Evolutionary conservation across 2,329 filamentous ascomycete species (phyloP), one percentile per base, ranked within the genome.

Genomic region (Sclerotinia minor): DNA sequence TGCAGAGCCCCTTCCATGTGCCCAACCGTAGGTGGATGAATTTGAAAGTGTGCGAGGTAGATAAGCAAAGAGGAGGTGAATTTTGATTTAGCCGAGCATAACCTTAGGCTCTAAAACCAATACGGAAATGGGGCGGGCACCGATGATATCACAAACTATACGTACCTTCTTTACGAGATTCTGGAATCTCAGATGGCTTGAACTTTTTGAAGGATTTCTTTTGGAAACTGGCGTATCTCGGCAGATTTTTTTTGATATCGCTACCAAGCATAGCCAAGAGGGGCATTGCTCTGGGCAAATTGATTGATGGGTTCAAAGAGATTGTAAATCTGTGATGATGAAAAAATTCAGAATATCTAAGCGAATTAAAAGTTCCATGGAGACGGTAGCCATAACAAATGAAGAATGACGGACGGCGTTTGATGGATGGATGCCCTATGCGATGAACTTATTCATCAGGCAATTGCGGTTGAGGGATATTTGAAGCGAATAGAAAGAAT

Each of bases 271-370:
- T 38, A 41, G 45, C 59, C 59, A 63, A 63, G 59, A 63, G 59
- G 41, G 59, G 59, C 59, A 63, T 63, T 63, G 59, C 59, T 63
- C 59, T 63, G 45, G 59, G 59, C 59, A 26, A 38, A 38, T n/a
- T 8, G 21, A 21, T 41, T 57, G 29, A 55, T 38, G 53, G 29
- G 53, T 38, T 35, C n/a, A 38, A 55, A 35, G 53, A 55, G 35
- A 55, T 35, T n/a, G 19, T n/a, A n/a, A n/a, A n/a, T n/a, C n/a
- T n/a, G n/a, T 55, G 53, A 35, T 57, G 32, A 50, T 11, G n/a
- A 63, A 17, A 17, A 45, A 61, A 38, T 50, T n/a, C 29, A 21
- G 29, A 61, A 38, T 38, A 19, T 26, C 29, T 38, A 50, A 24
- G 59, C 59, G 59, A 61, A 50, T 63, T 17, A 50, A 38, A 29